Base-by-base conservation (phyloP, 805 yeast genomes). In the Cyberlindnera nakhonratchasimensis region DNA sequence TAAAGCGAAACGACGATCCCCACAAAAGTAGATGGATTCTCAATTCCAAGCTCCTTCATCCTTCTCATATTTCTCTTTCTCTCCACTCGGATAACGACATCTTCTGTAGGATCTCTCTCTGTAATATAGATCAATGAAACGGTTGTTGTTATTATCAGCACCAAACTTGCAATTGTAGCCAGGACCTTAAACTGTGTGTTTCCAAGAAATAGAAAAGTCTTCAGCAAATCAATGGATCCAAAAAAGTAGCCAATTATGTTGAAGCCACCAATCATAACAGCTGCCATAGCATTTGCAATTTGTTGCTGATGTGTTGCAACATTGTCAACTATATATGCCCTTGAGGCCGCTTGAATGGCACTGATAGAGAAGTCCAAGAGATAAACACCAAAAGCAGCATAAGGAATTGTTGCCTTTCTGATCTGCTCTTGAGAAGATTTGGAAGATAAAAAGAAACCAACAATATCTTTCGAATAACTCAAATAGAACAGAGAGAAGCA, bases 271-370 rank as follows among this genome's bases (percentile, higher is more conserved):
- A 77, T 75, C 78, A 80, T 69, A 37, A 81, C 62, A 2, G 84
- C 82, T 1, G 83, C 85, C 82, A 81, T 76, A 1, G 82, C 84
- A 54, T 79, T 79, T 9, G 82, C 80, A 5, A 63, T 52, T 41
- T 73, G 76, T 51, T 80, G 85, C 49, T 77, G 84, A 38, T 65
- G 59, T 1, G 77, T 66, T 5, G 81, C 75, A 7, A 78, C 77
- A 47, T 75, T 74, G 52, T 79, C 86, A 18, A 79, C 82, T 23
- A 79, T 75, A 30, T 77, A 67, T 0, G 86, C 84, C 11, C 86
- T 65, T 8, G 77, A 63, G 6, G 80, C 69, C 1, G 85, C 82
- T 50, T 79, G 83, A 40, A 80, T 79, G 3, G 71, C 73, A 43
- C 72, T 72, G 28, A 80, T 75, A 6, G 82, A 72, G 42, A 80